A percentile compares a stretch with the other conserved stretches of the same genome.
Conservation (phyloP, 306 rosid species). For the Cucurbita pepo region DNA sequence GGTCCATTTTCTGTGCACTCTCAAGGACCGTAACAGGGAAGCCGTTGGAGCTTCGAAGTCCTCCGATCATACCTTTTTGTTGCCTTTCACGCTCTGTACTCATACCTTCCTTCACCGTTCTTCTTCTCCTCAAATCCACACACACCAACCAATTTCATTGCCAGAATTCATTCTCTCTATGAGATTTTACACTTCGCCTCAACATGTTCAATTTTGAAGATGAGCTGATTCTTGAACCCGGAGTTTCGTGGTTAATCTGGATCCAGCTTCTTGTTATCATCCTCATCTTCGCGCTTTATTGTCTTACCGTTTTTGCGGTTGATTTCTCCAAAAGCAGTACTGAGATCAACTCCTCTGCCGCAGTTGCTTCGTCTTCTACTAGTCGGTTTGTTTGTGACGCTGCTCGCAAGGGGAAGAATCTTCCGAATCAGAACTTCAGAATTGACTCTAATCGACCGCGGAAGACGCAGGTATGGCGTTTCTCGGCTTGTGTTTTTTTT, state of each 20-base stretch:
- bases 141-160: neutral
- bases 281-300: slow-evolving; percentile 34
- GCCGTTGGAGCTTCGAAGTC: neutral
- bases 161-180: neutral
- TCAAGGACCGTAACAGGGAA: neutral
- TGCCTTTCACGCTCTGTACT: neutral
- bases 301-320: slow-evolving; percentile 23
- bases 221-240: slow-evolving; percentile 21
- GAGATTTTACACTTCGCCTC: neutral
- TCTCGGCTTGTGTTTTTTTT: neutral
- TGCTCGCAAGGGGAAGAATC: slow-evolving; percentile 9
- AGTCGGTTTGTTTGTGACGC: slow-evolving; percentile 11
- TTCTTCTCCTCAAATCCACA: neutral
- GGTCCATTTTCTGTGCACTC: neutral
- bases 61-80: neutral
- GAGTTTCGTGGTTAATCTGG: slow-evolving; percentile 74
- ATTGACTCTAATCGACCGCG: slow-evolving; percentile 12
- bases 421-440: slow-evolving; percentile 7
- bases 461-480: slow-evolving; percentile 27
- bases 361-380: slow-evolving; percentile 22
- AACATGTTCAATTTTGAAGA: slow-evolving; percentile 56
- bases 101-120: neutral
- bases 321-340: slow-evolving; percentile 19
- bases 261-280: slow-evolving; percentile 45
- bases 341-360: neutral